Conservation (phyloP, 495 filamentous ascomycete species). For the Penicillium tannophilum region DNA sequence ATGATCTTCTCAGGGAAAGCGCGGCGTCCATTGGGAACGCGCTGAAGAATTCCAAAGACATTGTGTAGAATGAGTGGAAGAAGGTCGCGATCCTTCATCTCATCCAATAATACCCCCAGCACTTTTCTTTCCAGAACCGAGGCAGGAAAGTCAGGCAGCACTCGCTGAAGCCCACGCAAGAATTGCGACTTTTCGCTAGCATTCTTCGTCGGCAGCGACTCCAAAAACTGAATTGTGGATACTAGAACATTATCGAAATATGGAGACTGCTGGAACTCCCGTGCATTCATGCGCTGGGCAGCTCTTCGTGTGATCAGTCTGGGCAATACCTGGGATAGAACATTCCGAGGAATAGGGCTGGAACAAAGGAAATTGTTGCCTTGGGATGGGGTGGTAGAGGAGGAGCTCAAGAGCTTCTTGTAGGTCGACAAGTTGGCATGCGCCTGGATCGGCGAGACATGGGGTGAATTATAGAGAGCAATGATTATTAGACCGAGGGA, state of each 20-base stretch:
- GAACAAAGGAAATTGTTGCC: constrained; percentile 84
- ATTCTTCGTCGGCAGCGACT: constrained; percentile 87
- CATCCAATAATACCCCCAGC: constrained; percentile 82
- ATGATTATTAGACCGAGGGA: constrained; percentile 87
- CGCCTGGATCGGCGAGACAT: constrained; percentile 80
- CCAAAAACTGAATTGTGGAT: constrained; percentile 92
- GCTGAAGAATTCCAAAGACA: constrained; percentile 80
- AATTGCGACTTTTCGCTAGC: constrained; percentile 88
- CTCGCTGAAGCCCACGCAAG: constrained; percentile 81
- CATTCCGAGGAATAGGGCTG: constrained; percentile 74
- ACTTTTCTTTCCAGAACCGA: constrained; percentile 94
- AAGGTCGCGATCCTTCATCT: constrained; percentile 86
- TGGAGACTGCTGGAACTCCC: constrained; percentile 88
- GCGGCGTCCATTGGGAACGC: constrained; percentile 73
- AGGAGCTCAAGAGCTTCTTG: constrained; percentile 75
- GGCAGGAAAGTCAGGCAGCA: constrained; percentile 86
- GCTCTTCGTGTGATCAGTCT: constrained; percentile 82
- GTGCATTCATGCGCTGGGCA: constrained; percentile 81
- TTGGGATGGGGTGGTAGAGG: constrained; percentile 72
- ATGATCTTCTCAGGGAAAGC: constrained; percentile 82
- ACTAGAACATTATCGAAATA: constrained; percentile 98
- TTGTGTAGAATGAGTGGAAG: constrained; percentile 84
- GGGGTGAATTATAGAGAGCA: constrained; percentile 90
- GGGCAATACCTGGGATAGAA: constrained; percentile 73
- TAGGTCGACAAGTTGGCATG: constrained; percentile 77